These are phyloP conservation scores for Wickerhamomyces ciferrii DNA, from an alignment of 805 yeast genomes.

Conservation along the genomic window DNA sequence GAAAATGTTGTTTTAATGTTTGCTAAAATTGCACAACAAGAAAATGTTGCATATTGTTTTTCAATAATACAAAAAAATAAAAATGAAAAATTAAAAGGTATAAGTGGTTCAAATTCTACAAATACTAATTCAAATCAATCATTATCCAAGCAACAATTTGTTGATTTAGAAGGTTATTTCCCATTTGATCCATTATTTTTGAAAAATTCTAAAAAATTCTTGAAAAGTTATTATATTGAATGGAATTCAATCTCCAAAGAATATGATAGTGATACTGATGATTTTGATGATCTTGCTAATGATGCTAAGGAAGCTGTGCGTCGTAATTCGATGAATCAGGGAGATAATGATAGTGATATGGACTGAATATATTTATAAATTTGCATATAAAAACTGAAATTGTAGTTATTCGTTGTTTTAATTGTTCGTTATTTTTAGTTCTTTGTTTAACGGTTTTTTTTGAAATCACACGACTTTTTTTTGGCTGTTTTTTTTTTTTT, in stretches of 20 bases:
- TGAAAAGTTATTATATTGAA: constrained; percentile 62
- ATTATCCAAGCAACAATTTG: constrained; percentile 64
- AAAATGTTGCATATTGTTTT: constrained; percentile 88
- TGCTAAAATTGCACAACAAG: constrained; percentile 86
- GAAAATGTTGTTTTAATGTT: constrained; percentile 91
- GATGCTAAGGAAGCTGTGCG: constrained; percentile 15
- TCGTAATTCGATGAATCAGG: constrained; percentile 2
- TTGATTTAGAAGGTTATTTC: constrained; percentile 89
- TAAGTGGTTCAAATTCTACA: constrained; percentile 22
- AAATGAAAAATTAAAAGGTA: constrained; percentile 37
- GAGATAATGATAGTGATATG: constrained; percentile 21
- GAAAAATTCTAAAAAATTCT: constrained; percentile 48
- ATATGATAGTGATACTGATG: constrained; percentile 40
- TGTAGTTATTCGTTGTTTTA: neutral
- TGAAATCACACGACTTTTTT: neutral
- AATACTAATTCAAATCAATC: neutral
- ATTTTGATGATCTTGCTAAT: constrained; percentile 31
- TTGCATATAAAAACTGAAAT: no score
- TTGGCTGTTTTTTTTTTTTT: no score
- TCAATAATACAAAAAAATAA: constrained; percentile 89
- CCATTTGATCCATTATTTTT: constrained; percentile 92
- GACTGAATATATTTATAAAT: no score
- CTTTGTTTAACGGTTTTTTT: no score
- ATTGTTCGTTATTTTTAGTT: no score
- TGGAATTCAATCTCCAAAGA: constrained; percentile 79